phyloP scores from a whole-genome alignment of 2,329 filamentous ascomycete species.

The Apiospora saccharicola region DNA sequence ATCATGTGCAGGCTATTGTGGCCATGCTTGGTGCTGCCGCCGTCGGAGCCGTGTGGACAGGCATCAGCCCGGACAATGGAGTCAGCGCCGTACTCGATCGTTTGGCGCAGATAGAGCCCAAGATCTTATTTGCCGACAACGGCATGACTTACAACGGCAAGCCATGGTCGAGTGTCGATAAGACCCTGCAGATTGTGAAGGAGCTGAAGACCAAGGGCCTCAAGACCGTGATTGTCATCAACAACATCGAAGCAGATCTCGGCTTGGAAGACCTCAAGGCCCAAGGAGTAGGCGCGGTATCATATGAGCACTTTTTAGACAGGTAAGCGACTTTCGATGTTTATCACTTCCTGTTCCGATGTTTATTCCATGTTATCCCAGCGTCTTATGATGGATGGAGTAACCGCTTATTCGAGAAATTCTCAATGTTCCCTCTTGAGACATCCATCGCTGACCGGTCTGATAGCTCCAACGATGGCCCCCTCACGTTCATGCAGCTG shows the following conservation, averaged over 20 bases:
- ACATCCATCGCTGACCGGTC: background rate
- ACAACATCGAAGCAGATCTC: conserved; percentile 62
- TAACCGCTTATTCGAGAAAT: too few relatives aligned
- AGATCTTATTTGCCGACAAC: conserved; percentile 85
- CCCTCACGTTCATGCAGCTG: conserved; percentile 76
- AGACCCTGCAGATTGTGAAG: conserved; percentile 78
- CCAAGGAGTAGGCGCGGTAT: conserved; percentile 50
- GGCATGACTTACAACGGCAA: conserved; percentile 92
- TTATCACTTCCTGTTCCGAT: too few relatives aligned
- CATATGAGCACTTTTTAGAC: conserved; percentile 55
- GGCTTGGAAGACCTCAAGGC: conserved; percentile 51
- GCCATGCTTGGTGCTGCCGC: conserved; percentile 86
- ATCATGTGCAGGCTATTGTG: conserved; percentile 86
- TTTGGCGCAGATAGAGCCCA: conserved; percentile 83
- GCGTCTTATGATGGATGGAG: too few relatives aligned
- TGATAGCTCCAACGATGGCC: conserved; percentile 49
- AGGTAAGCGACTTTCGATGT: conserved; percentile 33
- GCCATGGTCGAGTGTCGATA: conserved; percentile 79
- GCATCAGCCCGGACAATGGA: conserved; percentile 90
- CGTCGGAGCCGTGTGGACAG: conserved; percentile 90
- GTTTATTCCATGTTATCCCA: too few relatives aligned
- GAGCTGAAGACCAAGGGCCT: conserved; percentile 68
- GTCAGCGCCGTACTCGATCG: conserved; percentile 91
- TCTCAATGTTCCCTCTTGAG: too few relatives aligned
- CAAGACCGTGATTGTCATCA: conserved; percentile 76